Evolutionary conservation across 441 rosid species (phyloP).

Genomic region (Erodium trifolium): DNA sequence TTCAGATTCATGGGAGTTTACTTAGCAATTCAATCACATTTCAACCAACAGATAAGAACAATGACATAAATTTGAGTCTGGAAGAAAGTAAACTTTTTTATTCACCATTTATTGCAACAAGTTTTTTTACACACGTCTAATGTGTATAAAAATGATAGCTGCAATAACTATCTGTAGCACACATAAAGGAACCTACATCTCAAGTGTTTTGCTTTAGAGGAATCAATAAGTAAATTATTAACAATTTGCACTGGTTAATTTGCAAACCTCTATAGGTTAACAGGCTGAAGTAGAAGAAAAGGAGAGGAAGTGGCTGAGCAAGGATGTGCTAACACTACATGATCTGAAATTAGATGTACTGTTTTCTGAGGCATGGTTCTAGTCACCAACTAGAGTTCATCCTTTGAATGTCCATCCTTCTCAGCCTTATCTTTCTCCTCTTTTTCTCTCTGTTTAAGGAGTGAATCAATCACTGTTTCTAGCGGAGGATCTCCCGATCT

Average conservation of each 20-base stretch:
- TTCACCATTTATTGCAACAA: too few species aligned
- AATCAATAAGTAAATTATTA: not conserved
- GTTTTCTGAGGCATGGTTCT: not conserved
- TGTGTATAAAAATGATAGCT: not conserved
- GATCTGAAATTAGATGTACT: too few species aligned
- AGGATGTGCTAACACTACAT: too few species aligned
- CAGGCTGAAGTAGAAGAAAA: too few species aligned
- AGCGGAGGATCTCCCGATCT: slow-evolving; percentile 78
- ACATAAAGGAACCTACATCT: not conserved
- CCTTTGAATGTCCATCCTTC: slow-evolving; percentile 27
- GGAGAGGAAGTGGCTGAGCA: too few species aligned
- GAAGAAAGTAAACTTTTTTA: not conserved
- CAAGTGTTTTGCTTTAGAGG: not conserved
- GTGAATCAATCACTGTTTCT: slow-evolving; percentile 47
- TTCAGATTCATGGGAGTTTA: not conserved
- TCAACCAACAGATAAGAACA: too few species aligned
- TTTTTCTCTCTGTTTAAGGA: slow-evolving; percentile 25
- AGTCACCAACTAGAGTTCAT: slow-evolving; percentile 43
- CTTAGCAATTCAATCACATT: not conserved
- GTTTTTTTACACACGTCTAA: too few species aligned
- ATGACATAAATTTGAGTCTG: not conserved
- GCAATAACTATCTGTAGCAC: not conserved
- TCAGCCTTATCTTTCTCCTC: slow-evolving; percentile 8
- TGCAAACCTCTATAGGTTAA: too few species aligned
- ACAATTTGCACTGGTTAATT: not conserved